Evolutionary conservation across 441 rosid genomes (phyloP).

Genomic region (Jatropha podagrica): DNA sequence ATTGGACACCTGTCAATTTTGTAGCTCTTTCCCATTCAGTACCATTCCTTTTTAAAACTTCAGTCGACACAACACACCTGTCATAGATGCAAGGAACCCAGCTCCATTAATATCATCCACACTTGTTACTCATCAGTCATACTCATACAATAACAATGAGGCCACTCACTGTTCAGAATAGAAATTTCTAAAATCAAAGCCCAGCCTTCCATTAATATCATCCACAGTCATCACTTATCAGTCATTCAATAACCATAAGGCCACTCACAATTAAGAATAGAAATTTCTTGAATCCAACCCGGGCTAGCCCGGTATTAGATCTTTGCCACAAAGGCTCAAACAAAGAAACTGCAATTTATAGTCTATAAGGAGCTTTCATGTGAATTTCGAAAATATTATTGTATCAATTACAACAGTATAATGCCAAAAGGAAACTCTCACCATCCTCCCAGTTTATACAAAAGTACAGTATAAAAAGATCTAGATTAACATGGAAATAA

Average conservation of each 20-base stretch:
- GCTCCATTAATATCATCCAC: not conserved
- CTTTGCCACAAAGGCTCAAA: not conserved
- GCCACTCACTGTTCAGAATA: no score
- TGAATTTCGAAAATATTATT: constrained; percentile 1
- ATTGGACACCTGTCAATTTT: not conserved
- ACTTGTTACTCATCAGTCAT: not conserved
- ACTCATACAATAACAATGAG: not conserved
- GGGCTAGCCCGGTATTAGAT: not conserved
- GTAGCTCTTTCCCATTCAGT: not conserved
- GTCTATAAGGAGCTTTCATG: not conserved
- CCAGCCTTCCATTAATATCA: no score
- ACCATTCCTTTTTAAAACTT: no score
- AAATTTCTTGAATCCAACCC: not conserved
- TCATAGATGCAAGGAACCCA: no score
- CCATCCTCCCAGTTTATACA: constrained; percentile 10
- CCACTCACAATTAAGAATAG: no score
- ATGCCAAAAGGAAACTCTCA: not conserved
- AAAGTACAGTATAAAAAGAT: constrained; percentile 9
- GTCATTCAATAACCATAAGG: no score
- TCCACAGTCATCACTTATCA: no score
- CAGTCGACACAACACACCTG: no score
- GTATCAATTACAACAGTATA: constrained; percentile 4
- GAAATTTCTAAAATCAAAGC: no score
- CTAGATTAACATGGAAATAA: not conserved
- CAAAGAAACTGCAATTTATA: not conserved